Evolutionary conservation across 2,329 filamentous ascomycete genomes (phyloP).

Genomic region (Xylariaceae sp.): DNA sequence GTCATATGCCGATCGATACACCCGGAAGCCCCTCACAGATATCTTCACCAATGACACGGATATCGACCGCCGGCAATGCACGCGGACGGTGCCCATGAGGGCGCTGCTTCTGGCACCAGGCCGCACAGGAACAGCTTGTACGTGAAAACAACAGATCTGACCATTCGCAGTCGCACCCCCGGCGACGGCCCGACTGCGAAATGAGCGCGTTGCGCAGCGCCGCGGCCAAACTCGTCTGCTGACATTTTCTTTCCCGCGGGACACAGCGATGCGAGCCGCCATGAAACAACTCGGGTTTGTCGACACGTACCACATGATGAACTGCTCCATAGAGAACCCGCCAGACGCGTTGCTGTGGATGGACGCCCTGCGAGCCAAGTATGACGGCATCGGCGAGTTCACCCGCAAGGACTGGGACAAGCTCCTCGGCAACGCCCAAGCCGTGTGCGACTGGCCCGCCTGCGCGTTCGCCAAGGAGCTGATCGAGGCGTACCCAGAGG

Average conservation of each 20-base stretch:
- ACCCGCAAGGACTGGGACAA: constrained; percentile 66
- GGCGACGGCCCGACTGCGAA: background rate
- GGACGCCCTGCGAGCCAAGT: constrained; percentile 58
- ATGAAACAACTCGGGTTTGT: constrained; percentile 63
- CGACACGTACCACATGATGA: constrained; percentile 73
- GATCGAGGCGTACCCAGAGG: constrained; percentile 67
- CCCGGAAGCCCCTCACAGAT: constrained; percentile 48
- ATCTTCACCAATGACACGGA: constrained; percentile 63
- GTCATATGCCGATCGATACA: constrained; percentile 32
- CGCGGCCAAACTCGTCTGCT: background rate
- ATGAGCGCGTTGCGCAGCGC: background rate
- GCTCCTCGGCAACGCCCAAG: constrained; percentile 61
- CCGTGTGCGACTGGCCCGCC: constrained; percentile 66
- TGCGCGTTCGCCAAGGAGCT: constrained; percentile 66
- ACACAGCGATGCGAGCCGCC: constrained; percentile 57
- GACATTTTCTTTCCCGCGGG: background rate
- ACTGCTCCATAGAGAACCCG: constrained; percentile 63
- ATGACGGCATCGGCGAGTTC: constrained; percentile 57
- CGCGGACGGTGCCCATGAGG: constrained; percentile 66
- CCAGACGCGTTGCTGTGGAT: constrained; percentile 66
- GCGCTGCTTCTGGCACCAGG: constrained; percentile 66
- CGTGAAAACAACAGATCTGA: constrained; percentile 31
- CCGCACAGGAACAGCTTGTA: constrained; percentile 67
- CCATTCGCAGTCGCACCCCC: background rate
- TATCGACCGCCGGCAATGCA: constrained; percentile 63